Evolutionary conservation across 768 basidiomycete genomes (phyloP).

Genomic region (Tephrocybe sp.): DNA sequence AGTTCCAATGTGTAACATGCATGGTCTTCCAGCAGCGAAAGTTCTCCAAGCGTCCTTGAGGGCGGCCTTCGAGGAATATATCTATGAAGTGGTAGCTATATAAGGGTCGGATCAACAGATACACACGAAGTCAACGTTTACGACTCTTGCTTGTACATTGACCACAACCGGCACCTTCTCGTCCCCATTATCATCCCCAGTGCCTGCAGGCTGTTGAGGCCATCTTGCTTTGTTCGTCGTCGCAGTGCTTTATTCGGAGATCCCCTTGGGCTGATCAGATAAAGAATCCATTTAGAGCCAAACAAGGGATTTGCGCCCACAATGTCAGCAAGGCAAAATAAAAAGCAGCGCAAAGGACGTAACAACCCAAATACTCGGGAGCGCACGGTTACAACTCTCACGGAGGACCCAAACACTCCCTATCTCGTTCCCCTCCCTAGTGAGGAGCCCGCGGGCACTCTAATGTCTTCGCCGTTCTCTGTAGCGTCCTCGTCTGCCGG

Average conservation of each 20-base stretch:
- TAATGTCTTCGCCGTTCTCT: conserved; percentile 39
- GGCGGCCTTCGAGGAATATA: neutral
- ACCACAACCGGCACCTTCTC: conserved; percentile 2
- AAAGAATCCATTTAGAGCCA: conserved; percentile 13
- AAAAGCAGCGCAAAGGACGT: conserved; percentile 58
- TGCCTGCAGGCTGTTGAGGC: neutral
- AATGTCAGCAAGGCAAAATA: conserved; percentile 64
- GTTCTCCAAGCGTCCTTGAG: too few species aligned
- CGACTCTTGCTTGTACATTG: conserved; percentile 8
- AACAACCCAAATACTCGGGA: conserved; percentile 55
- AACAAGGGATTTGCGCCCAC: conserved; percentile 23
- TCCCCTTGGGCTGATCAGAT: conserved; percentile 20
- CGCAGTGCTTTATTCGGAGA: conserved; percentile 13
- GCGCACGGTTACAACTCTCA: conserved; percentile 69
- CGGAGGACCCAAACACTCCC: conserved; percentile 54
- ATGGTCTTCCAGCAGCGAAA: too few species aligned
- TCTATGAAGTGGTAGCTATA: conserved; percentile 5
- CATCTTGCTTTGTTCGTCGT: conserved; percentile 10
- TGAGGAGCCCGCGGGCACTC: conserved; percentile 44
- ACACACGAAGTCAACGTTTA: conserved; percentile 12
- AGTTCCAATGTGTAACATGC: too few species aligned
- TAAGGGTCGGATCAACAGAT: conserved; percentile 21
- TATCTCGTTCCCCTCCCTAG: conserved; percentile 51
- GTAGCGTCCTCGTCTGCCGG: conserved; percentile 32
- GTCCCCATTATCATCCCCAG: neutral